phyloP scores from a whole-genome alignment of 768 basidiomycete genomes.

The Leccinellum albellum region DNA sequence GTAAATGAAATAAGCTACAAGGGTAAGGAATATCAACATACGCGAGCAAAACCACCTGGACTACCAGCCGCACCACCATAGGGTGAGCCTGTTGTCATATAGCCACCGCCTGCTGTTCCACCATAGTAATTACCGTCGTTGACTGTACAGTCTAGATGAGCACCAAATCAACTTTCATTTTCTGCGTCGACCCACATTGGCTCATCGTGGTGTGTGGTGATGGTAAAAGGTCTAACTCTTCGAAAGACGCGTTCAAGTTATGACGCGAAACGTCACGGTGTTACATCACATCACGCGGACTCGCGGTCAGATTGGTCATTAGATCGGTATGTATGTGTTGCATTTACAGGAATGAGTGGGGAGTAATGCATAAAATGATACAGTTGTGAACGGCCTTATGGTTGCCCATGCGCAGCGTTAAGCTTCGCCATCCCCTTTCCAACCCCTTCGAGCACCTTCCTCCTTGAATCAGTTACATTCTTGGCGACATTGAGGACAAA shows the following conservation, averaged over 20 bases:
- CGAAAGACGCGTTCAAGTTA: conserved; percentile 21
- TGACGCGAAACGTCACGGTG: conserved; percentile 27
- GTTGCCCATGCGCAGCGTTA: conserved; percentile 37
- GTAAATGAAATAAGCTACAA: not conserved
- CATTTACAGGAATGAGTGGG: conserved; percentile 28
- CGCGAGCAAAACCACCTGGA: conserved; percentile 50
- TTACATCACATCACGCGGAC: conserved; percentile 13
- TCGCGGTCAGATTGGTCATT: not conserved
- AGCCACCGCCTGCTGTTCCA: conserved; percentile 50
- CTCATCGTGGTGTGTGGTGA: conserved; percentile 33
- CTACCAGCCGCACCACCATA: conserved; percentile 54
- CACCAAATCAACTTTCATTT: not conserved
- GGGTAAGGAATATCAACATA: conserved; percentile 22
- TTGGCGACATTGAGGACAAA: conserved; percentile 59
- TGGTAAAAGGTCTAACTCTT: not conserved
- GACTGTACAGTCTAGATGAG: conserved; percentile 15
- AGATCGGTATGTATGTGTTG: conserved; percentile 2
- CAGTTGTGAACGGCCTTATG: conserved; percentile 8
- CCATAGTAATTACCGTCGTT: conserved; percentile 41
- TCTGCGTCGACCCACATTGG: conserved; percentile 34
- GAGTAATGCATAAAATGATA: conserved; percentile 7
- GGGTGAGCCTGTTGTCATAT: conserved; percentile 57
- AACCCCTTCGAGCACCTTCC: conserved; percentile 66
- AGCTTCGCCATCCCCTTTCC: conserved; percentile 66
- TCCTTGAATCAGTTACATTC: conserved; percentile 65